phyloP scores from a whole-genome alignment of 345 rosid species.

The Bretschneidera sinensis region DNA sequence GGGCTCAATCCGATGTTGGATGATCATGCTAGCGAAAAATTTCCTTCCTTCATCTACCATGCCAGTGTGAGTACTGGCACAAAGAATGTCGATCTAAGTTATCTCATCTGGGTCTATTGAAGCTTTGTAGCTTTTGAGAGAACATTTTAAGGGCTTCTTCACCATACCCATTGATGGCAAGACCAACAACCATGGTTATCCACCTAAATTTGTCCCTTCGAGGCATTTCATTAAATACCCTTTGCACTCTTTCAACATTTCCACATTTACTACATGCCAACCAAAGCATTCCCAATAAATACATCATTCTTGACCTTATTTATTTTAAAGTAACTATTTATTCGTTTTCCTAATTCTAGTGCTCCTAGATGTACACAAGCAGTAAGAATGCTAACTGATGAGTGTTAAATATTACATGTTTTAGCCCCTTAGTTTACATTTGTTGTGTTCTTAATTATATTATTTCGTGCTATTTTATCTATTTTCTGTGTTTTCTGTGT shows the following conservation, averaged over 20 bases:
- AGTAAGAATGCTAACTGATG: conserved; percentile 55
- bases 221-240: conserved; percentile 37
- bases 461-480: no score
- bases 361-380: conserved; percentile 66
- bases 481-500: no score
- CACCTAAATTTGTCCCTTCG: conserved; percentile 49
- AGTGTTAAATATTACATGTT: no score
- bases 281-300: conserved; percentile 54
- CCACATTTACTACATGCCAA: conserved; percentile 76
- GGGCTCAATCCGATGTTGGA: conserved; percentile 24
- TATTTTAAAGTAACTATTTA: conserved; percentile 45
- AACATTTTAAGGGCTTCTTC: conserved; percentile 50
- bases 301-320: conserved; percentile 41
- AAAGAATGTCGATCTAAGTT: conserved; percentile 44
- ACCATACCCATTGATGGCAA: conserved; percentile 52
- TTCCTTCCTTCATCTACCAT: conserved; percentile 39
- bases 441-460: no score
- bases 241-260: conserved; percentile 38
- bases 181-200: conserved; percentile 69
- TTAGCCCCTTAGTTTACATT: no score
- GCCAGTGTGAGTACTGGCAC: conserved; percentile 57
- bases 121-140: conserved; percentile 47
- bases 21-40: conserved; percentile 33
- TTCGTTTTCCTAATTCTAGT: conserved; percentile 46
- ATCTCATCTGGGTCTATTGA: conserved; percentile 47